These are phyloP conservation scores for Entophlyctis luteolus DNA, from an alignment of 192 early-diverging fungal genomes.

Conservation along the genomic window DNA sequence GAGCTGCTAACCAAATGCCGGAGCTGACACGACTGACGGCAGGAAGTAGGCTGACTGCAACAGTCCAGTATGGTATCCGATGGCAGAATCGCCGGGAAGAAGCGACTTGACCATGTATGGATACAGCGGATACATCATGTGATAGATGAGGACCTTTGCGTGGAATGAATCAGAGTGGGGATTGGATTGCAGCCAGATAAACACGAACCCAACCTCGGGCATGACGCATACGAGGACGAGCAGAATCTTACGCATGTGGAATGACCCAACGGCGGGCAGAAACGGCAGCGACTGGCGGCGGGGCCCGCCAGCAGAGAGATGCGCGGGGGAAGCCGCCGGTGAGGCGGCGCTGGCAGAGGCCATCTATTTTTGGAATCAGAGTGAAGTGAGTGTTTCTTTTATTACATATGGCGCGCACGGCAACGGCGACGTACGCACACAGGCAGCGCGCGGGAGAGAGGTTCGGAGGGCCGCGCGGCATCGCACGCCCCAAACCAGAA, in stretches of 20 bases:
- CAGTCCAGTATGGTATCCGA: conserved; percentile 38
- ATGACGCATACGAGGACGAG: conserved; percentile 19
- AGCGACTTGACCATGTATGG: conserved; percentile 40
- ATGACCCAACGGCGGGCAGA: too few species aligned
- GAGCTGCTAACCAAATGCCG: conserved; percentile 24
- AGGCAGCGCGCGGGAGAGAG: too few species aligned
- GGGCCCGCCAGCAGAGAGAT: too few species aligned
- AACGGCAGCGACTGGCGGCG: too few species aligned
- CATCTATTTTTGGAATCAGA: too few species aligned
- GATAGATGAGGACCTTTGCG: background rate
- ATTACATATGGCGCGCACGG: too few species aligned
- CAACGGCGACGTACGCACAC: too few species aligned
- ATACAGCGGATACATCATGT: conserved; percentile 38
- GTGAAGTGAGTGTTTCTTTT: too few species aligned
- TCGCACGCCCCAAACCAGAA: too few species aligned
- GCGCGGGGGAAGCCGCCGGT: too few species aligned
- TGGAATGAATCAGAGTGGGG: background rate
- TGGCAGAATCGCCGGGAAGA: conserved; percentile 19
- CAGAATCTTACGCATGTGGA: background rate
- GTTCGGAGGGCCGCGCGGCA: too few species aligned
- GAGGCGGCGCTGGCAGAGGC: too few species aligned
- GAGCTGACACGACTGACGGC: conserved; percentile 37
- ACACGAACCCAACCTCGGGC: conserved; percentile 7
- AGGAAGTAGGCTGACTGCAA: conserved; percentile 36
- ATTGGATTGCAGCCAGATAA: background rate